These are phyloP conservation scores for Eryngium alpinum DNA, from an alignment of 140 eudicot genomes.

Conservation along the genomic window DNA sequence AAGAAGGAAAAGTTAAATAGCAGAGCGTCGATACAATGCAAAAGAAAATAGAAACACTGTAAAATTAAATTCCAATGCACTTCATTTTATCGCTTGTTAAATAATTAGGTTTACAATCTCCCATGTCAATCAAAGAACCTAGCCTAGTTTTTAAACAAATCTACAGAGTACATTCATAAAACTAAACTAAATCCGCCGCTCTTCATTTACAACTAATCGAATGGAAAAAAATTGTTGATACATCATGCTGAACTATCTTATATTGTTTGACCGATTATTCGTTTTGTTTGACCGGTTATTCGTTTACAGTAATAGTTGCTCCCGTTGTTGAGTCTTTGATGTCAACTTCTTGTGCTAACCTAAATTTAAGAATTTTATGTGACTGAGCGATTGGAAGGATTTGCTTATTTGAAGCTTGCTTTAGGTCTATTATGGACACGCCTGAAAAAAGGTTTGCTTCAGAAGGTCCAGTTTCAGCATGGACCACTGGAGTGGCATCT, in stretches of 20 bases:
- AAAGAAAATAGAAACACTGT: too few relatives aligned
- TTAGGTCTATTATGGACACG: conserved; percentile 33
- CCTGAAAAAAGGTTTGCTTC: conserved; percentile 51
- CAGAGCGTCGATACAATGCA: too few relatives aligned
- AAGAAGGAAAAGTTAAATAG: too few relatives aligned
- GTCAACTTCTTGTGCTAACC: conserved; percentile 35
- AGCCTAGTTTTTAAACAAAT: background rate
- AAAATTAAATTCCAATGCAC: too few relatives aligned
- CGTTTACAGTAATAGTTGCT: background rate
- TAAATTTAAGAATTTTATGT: conserved; percentile 65
- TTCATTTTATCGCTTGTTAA: too few relatives aligned
- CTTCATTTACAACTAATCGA: background rate
- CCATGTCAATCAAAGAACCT: too few relatives aligned
- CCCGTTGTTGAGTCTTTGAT: background rate
- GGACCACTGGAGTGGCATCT: conserved; percentile 51
- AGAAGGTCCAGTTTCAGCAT: conserved; percentile 54
- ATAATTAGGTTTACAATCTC: too few relatives aligned
- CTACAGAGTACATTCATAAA: background rate
- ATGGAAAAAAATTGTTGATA: background rate
- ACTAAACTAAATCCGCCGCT: background rate
- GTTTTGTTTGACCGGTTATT: background rate
- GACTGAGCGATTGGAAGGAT: conserved; percentile 56
- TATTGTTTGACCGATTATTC: background rate
- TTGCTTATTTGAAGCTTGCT: conserved; percentile 44
- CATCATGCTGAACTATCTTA: background rate